Base-by-base conservation (phyloP, 495 filamentous ascomycete species). In the Viridothelium virens region DNA sequence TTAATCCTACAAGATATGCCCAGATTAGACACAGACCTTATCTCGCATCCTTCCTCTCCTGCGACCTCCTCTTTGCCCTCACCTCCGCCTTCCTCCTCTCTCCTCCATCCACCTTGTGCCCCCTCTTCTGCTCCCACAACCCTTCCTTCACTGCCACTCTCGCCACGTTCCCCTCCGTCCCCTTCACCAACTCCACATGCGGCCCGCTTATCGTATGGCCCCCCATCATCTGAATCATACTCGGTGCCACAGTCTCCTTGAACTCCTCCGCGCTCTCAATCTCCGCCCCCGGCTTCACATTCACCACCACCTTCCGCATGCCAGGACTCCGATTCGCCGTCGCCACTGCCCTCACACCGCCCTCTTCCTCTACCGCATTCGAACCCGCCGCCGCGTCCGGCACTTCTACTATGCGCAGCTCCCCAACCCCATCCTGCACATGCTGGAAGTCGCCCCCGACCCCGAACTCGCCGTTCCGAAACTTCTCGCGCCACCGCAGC, bases 91-190 rank as follows among this genome's bases (percentile, higher is more conserved):
- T 86, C 75, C 95, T 85, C 74, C 94, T 85, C 79, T 98, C 94
- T 81, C 94, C 94, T 72, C 94, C 94, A 81, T 98, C 94, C 67
- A 97, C 84, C 85, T 97, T 98, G 56, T 85, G 84, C 47, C 94
- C 94, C 65, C 89, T 82, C 72, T 77, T 81, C 70, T 89, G 80
- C 78, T 95, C 92, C 92, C 92, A 96, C 82, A 96, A 86, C 3
- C 90, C 90, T 72, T 96, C 91, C 68, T 88, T 86, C 6, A 89
- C 83, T 64, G 79, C 80, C 61, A 96, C 79, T 41, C 79, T 79
- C 2, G 86, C 88, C 41, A 84, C 85, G 48, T 78, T 79, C 0
- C 85, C 87, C 56, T 82, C 74, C 14, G 76, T 78, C 7, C 85
- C 84, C 79, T 89, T 88, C 11, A 91, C 70, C 0, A 82, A 82